A percentile compares a stretch with the other conserved stretches of the same genome.
Conservation (phyloP, 768 basidiomycete genomes). For the Dentipellis sp. region DNA sequence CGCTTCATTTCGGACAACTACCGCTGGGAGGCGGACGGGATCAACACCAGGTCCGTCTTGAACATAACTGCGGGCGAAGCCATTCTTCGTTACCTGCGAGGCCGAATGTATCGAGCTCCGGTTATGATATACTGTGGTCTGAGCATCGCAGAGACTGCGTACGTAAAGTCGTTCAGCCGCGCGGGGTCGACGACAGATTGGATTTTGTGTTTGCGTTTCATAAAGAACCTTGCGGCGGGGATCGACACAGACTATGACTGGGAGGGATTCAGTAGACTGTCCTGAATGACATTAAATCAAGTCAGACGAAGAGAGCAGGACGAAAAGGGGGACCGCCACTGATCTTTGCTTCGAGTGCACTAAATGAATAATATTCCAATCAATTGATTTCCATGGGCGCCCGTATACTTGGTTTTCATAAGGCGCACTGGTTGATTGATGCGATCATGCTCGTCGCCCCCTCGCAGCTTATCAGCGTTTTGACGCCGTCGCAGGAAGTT, state of each 20-base stretch:
- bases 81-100: conserved; percentile 19
- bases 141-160: conserved; percentile 8
- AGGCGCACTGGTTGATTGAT: too few relatives aligned
- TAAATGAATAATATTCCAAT: too few relatives aligned
- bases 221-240: not conserved
- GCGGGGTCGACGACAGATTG: not conserved
- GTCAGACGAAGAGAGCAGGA: too few relatives aligned
- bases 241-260: not conserved
- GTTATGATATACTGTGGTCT: conserved; percentile 17
- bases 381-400: too few relatives aligned
- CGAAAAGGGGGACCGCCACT: too few relatives aligned
- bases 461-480: too few relatives aligned
- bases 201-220: not conserved
- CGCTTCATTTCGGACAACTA: not conserved
- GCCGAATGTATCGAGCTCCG: conserved; percentile 14
- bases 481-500: too few relatives aligned
- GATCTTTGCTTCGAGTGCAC: too few relatives aligned
- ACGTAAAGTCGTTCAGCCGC: not conserved
- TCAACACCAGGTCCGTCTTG: conserved; percentile 1
- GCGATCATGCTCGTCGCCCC: too few relatives aligned
- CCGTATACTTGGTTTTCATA: too few relatives aligned
- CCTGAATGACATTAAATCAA: too few relatives aligned
- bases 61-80: conserved; percentile 20
- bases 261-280: not conserved
- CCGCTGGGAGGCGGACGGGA: not conserved